These are phyloP conservation scores for Spencermartinsiella ligniputridi DNA, from an alignment of 1,139 yeast species.

Conservation along the genomic window DNA sequence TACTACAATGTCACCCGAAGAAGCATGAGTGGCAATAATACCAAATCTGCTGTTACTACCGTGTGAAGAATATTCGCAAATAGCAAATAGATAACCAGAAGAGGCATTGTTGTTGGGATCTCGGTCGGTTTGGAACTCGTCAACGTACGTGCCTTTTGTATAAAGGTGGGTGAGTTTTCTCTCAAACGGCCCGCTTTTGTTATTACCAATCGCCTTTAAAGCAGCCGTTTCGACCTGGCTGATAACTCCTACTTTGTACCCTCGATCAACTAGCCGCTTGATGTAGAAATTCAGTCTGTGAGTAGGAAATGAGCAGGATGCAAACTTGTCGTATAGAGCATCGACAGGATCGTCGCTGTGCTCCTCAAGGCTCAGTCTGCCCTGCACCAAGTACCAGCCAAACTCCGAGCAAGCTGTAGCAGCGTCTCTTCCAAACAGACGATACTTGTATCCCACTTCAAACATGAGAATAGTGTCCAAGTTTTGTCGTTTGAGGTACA, in stretches of 20 bases:
- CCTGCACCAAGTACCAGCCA: slow-evolving; percentile 69
- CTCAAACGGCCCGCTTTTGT: slow-evolving; percentile 53
- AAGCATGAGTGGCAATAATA: slow-evolving; percentile 66
- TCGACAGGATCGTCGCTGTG: slow-evolving; percentile 39
- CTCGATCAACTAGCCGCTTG: slow-evolving; percentile 39
- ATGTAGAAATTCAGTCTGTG: slow-evolving; percentile 68
- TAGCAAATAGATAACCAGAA: slow-evolving; percentile 27
- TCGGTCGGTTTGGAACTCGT: slow-evolving; percentile 36
- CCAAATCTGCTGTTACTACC: slow-evolving; percentile 28
- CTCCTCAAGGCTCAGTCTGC: slow-evolving; percentile 47
- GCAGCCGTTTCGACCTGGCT: slow-evolving; percentile 83
- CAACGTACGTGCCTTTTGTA: slow-evolving; percentile 81
- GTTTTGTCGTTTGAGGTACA: slow-evolving; percentile 55
- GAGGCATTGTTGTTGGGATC: slow-evolving; percentile 8
- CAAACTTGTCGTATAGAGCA: slow-evolving; percentile 51
- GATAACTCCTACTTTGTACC: slow-evolving; percentile 73
- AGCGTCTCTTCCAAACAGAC: slow-evolving; percentile 84
- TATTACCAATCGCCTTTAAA: slow-evolving; percentile 48
- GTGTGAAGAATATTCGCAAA: slow-evolving; percentile 13
- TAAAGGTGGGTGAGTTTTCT: slow-evolving; percentile 68
- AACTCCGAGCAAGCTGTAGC: slow-evolving; percentile 57
- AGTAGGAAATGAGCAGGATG: slow-evolving; percentile 84
- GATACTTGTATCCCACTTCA: slow-evolving; percentile 89
- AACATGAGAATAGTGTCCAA: slow-evolving; percentile 68
- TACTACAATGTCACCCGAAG: slow-evolving; percentile 71